Evolutionary conservation across 1,139 yeast species (phyloP), one percentile per base, ranked within the genome.

Genomic region (Suhomyces taliae): DNA sequence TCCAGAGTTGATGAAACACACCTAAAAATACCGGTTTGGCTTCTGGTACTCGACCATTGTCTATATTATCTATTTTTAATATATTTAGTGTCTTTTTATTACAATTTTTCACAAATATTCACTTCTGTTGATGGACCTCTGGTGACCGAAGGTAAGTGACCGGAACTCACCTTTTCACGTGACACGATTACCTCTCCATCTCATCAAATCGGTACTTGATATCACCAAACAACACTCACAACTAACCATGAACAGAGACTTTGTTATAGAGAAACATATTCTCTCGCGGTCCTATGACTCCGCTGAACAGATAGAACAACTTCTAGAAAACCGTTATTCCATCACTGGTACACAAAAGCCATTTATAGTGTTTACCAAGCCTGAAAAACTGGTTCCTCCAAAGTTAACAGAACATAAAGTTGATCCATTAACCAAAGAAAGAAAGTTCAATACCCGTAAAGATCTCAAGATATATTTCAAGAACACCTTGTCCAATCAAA

Each of bases 321-420:
- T 85, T 1, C 64, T 87, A 27, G 74, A 74, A 36, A 66, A 76
- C 7, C 63, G 93, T 43, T 87, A 85, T 62, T 79, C 87, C 0
- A 50, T 64, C 12, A 62, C 68, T 0, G 89, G 88, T 2, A 72
- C 72, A 33, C 89, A 83, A 57, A 84, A 82, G 61, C 87, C 88
- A 24, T 47, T 41, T 27, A 39, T 56, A 19, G 26, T 56, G 26
- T 56, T 56, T 34, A 35, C 36, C n/a, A 46, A 38, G 27, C 38
- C 46, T 6, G 46, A 43, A 2, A 40, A 32, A 9, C 38, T 60
- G 54, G 43, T 47, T 8, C 32, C 45, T 11, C 37, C 11, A 14
- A 45, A 38, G 3, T 47, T 37, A 5, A 41, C 41, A 6, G 43
- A 44, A 8, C 53, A 46, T 19, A 47, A 43, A 34, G 14, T 9